Evolutionary conservation across 2,329 filamentous ascomycete species (phyloP).

Genomic region (Xylariaceae sp.): DNA sequence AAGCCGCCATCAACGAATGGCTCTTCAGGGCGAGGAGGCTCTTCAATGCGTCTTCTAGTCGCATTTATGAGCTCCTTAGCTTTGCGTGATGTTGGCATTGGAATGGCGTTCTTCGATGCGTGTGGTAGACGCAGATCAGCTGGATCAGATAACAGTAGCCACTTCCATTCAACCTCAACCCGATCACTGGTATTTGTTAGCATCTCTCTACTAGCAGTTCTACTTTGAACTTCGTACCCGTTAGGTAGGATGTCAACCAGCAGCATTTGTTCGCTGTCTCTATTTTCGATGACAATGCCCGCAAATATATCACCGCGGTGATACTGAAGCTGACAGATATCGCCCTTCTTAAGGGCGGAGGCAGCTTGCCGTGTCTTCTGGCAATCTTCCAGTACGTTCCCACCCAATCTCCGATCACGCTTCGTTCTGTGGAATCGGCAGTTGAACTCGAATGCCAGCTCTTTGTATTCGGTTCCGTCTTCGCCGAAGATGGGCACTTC

Average conservation of each 20-base stretch:
- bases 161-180: conserved; percentile 80
- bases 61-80: conserved; percentile 64
- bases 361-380: conserved; percentile 64
- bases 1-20: conserved; percentile 62
- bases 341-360: conserved; percentile 60
- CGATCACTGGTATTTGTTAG: conserved; percentile 57
- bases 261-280: conserved; percentile 66
- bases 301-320: conserved; percentile 84
- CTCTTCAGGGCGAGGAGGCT: conserved; percentile 60
- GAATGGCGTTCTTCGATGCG: conserved; percentile 66
- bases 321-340: conserved; percentile 83
- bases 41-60: conserved; percentile 54
- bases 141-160: conserved; percentile 67
- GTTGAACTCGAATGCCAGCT: conserved; percentile 86
- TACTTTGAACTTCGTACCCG: conserved; percentile 48
- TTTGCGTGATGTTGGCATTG: conserved; percentile 59
- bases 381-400: conserved; percentile 64
- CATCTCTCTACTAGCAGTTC: conserved; percentile 12
- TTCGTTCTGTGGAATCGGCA: conserved; percentile 92
- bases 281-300: conserved; percentile 80
- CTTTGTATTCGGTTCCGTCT: conserved; percentile 86
- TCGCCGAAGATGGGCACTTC: conserved; percentile 82
- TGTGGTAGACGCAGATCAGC: conserved; percentile 67
- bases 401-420: conserved; percentile 69
- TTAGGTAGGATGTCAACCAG: conserved; percentile 79